A percentile compares a stretch with the other conserved stretches of the same genome.
Conservation (phyloP, 179 eudicot genomes). For the Carnegiea gigantea region DNA sequence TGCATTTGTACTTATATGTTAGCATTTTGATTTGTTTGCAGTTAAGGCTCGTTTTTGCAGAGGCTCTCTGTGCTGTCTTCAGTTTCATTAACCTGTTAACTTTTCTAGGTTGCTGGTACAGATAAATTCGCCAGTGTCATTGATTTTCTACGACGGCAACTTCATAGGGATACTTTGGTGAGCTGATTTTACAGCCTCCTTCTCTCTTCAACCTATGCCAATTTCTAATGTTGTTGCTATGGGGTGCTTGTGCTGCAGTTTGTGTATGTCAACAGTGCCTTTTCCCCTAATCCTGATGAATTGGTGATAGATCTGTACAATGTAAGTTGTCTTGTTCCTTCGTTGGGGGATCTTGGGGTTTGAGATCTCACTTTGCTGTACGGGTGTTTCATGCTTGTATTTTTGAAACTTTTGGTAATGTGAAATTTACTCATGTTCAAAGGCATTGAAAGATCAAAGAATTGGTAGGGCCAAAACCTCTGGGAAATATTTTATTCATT, state of each 20-base stretch:
- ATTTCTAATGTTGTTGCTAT: conserved; percentile 11
- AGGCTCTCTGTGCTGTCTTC: conserved; percentile 4
- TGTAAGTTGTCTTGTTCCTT: conserved; percentile 49
- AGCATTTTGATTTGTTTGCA: neutral
- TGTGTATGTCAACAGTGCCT: conserved; percentile 92
- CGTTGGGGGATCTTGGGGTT: neutral
- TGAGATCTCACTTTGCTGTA: neutral
- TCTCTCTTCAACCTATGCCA: neutral
- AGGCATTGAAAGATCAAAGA: neutral
- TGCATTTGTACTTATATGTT: neutral
- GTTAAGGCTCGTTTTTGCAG: neutral
- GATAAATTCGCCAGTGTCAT: conserved; percentile 88
- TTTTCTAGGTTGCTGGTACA: conserved; percentile 67
- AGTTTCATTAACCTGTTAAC: conserved; percentile 1
- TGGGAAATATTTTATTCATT: no score
- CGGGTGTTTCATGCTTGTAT: neutral
- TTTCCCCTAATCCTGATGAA: conserved; percentile 94
- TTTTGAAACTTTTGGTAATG: neutral
- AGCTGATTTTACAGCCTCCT: conserved; percentile 17
- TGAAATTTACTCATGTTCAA: neutral
- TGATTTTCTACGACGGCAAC: conserved; percentile 88
- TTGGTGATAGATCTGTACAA: conserved; percentile 71
- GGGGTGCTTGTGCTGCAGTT: conserved; percentile 46
- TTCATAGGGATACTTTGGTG: conserved; percentile 90
- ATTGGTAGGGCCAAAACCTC: neutral